Base-by-base conservation (phyloP, 495 filamentous ascomycete species). In the Aspergillus coremiiformis region DNA sequence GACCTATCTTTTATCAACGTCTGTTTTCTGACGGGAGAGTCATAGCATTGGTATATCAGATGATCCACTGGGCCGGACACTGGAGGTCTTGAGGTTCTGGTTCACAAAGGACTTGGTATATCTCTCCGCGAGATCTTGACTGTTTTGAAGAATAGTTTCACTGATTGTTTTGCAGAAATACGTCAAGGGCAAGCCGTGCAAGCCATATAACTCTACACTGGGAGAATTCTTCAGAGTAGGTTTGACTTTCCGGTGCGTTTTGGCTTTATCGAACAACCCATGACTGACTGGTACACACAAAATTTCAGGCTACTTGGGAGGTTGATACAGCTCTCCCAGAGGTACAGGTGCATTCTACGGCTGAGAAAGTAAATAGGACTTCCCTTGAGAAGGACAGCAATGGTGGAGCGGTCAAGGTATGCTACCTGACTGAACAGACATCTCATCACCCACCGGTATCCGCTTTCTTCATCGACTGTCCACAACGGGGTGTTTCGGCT, bases 381-480 rank as follows among this genome's bases (percentile, higher is more conserved):
- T 57, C 62, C 20, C 59, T 56, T 21, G 60, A 60, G 10, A 66
- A 66, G 7, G 56, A 64, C 41, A 55, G 67, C 44, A 72, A 69
- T 52, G 64, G 77, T 42, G 59, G 83, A 78, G 74, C 76, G 19
- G 79, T 92, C 58, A 83, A 83, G 52, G 80, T 98, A 44, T 95
- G 89, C 26, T 98, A 91, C 60, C 72, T 98, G 56, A 98, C 93
- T 5, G 93, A 98, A 66, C 93, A 98, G 68, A 95, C 93, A n/a
- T 96, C 92, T 6, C 93, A 98, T 53, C 93, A 98, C 74, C 93
- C 93, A 12, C 93, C 93, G 11, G 92, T 98, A 56, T 96, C 92
- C 41, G 93, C 93, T 2, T 98, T 95, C 72, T 94, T 85, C 67
- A 82, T 96, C 54, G 86, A 90, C 66, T 97, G 93, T 60, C 89